Conservation (phyloP, 495 filamentous ascomycete genomes). For the Elaphomyces granulatus region DNA sequence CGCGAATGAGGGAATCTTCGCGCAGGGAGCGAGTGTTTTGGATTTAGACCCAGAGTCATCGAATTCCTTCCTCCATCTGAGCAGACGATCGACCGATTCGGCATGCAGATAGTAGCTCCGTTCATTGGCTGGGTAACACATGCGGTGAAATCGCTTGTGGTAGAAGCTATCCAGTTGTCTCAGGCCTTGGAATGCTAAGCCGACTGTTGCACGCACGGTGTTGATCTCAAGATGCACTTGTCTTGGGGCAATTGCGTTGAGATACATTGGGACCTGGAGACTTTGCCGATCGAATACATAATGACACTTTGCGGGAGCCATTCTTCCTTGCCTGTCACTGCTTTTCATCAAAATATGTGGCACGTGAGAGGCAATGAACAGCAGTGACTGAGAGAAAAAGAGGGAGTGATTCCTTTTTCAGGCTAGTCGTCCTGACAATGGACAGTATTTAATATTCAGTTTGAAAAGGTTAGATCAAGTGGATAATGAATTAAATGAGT, state of each 20-base stretch:
- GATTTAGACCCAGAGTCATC: background rate
- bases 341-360: slow-evolving; percentile 1
- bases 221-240: background rate
- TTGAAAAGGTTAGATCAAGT: background rate
- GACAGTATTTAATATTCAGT: too few species aligned
- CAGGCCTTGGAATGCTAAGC: slow-evolving; percentile 4
- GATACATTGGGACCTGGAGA: background rate
- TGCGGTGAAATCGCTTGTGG: slow-evolving; percentile 8
- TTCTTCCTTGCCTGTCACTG: background rate
- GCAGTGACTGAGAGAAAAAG: background rate
- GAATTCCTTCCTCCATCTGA: slow-evolving; percentile 9
- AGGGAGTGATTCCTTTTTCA: background rate
- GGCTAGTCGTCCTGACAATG: too few species aligned
- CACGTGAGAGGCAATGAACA: background rate
- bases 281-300: background rate
- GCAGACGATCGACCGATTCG: slow-evolving; percentile 12
- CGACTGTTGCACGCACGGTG: background rate
- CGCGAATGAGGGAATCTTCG: slow-evolving; percentile 10
- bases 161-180: slow-evolving; percentile 5
- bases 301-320: background rate
- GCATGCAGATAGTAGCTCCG: slow-evolving; percentile 3
- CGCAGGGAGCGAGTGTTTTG: slow-evolving; percentile 6
- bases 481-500: background rate
- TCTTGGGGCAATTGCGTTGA: background rate
- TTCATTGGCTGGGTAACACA: slow-evolving; percentile 8